Base-by-base conservation (phyloP, 306 rosid species). In the Acacia crassicarpa region DNA sequence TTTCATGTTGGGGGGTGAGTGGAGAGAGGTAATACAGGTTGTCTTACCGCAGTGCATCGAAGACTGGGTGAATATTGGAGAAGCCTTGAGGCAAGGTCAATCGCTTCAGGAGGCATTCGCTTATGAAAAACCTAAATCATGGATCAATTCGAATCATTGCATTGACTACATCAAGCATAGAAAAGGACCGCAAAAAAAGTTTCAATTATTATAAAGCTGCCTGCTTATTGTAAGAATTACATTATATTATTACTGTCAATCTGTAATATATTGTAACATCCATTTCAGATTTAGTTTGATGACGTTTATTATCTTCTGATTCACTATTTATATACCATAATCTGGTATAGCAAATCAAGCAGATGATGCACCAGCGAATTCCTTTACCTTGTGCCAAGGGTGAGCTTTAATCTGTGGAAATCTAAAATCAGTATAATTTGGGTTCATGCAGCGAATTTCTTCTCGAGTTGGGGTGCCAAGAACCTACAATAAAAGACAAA, bases 381-480 rank as follows among this genome's bases (percentile, higher is more conserved):
- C 27, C 41, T 53, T 59, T 80, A 93, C 98, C 98, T 95, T 95
- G 81, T 95, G 97, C 98, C 98, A 94, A 75, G 98, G 98, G 82
- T 95, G 98, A 69, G 97, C 98, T 89, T 95, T 95, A 41, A 95
- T 83, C 81, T 95, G 97, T 77, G 99, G 99, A 86, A 95, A 95
- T 87, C 98, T 93, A 84, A 91, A 93, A 83, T 93, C 98, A 4
- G 96, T 89, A 82, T 95, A 95, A 77, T 87, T 90, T 14, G 97
- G 97, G 82, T 95, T 95, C 99, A 95, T 95, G 88, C 99, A 95
- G 17, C 96, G 92, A 56, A 95, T 95, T 88, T 95, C 99, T 88
- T 95, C 99, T 83, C 97, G 91, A 71, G 99, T 93, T 65, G 99
- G 99, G 66, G 96, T 95, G 77, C 98, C 99, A 75, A 95, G 99